Evolutionary conservation across 2,329 filamentous ascomycete species (phyloP).

Genomic region (Colletotrichum eleusines): DNA sequence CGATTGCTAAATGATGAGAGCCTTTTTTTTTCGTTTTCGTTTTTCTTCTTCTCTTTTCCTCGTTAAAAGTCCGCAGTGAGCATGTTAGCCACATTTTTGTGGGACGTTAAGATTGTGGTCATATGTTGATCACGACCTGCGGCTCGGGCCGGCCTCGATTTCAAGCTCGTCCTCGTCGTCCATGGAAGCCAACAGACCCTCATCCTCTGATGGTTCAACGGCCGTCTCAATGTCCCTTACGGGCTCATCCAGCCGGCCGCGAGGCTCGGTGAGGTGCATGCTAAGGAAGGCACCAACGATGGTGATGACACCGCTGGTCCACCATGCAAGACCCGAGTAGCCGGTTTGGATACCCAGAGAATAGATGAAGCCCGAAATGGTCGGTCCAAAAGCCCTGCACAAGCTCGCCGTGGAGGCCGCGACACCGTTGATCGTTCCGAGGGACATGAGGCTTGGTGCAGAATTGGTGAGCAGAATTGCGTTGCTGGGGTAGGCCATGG

Average conservation of each 20-base stretch:
- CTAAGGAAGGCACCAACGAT: slow-evolving; percentile 80
- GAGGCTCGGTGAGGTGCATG: slow-evolving; percentile 78
- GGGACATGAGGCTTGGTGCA: slow-evolving; percentile 83
- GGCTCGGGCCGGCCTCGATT: slow-evolving; percentile 31
- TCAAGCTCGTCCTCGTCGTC: slow-evolving; percentile 27
- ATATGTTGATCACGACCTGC: slow-evolving; percentile 13
- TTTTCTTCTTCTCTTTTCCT: neutral
- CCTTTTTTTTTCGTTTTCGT: neutral
- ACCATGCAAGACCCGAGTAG: slow-evolving; percentile 93
- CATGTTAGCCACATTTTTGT: slow-evolving; percentile 8
- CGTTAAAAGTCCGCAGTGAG: slow-evolving; percentile 11
- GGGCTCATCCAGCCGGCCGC: slow-evolving; percentile 57
- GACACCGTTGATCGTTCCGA: slow-evolving; percentile 93
- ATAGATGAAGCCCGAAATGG: slow-evolving; percentile 87
- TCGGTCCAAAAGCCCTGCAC: slow-evolving; percentile 88
- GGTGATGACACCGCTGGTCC: slow-evolving; percentile 85
- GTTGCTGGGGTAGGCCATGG: slow-evolving; percentile 90
- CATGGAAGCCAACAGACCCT: slow-evolving; percentile 25
- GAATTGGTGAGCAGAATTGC: slow-evolving; percentile 91
- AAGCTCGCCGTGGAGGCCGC: slow-evolving; percentile 92
- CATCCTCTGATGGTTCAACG: slow-evolving; percentile 43
- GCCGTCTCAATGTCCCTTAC: slow-evolving; percentile 56
- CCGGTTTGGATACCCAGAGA: slow-evolving; percentile 82
- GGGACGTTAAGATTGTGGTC: neutral
- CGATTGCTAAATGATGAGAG: slow-evolving; percentile 24